Evolutionary conservation across 1,284 basidiomycete species (phyloP).

Genomic region (Ustilago loliicola): DNA sequence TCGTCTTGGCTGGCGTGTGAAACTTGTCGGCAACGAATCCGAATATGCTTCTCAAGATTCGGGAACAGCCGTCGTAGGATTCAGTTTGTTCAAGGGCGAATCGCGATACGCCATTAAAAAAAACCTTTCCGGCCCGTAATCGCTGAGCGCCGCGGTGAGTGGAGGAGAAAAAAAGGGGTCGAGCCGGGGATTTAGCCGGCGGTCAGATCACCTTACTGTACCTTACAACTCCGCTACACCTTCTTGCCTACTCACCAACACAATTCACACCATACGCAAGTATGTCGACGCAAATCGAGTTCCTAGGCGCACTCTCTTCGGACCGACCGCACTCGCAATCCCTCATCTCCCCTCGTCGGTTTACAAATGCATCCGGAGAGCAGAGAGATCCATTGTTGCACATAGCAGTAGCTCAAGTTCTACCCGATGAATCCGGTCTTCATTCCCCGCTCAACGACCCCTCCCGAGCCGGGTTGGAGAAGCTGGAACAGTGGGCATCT

Average conservation of each 20-base stretch:
- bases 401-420: constrained; percentile 45
- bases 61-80: background rate
- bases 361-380: constrained; percentile 11
- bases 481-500: constrained; percentile 43
- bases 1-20: no score
- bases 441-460: constrained; percentile 4
- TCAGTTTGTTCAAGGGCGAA: no score
- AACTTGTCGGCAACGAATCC: no score
- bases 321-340: constrained; percentile 16
- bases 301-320: constrained; percentile 25
- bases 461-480: constrained; percentile 34
- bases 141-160: no score
- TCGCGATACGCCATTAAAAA: background rate
- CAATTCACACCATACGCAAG: background rate
- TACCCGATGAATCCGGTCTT: constrained; percentile 39
- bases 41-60: no score
- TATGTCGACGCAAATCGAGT: constrained; percentile 5
- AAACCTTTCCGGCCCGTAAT: background rate
- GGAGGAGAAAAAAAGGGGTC: no score
- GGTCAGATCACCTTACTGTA: background rate
- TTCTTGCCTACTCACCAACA: background rate
- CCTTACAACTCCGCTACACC: background rate
- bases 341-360: constrained; percentile 7
- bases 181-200: constrained; percentile 14
- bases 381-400: constrained; percentile 33